phyloP scores from a whole-genome alignment of 2,329 filamentous ascomycete species.

The Xylaria multiplex region DNA sequence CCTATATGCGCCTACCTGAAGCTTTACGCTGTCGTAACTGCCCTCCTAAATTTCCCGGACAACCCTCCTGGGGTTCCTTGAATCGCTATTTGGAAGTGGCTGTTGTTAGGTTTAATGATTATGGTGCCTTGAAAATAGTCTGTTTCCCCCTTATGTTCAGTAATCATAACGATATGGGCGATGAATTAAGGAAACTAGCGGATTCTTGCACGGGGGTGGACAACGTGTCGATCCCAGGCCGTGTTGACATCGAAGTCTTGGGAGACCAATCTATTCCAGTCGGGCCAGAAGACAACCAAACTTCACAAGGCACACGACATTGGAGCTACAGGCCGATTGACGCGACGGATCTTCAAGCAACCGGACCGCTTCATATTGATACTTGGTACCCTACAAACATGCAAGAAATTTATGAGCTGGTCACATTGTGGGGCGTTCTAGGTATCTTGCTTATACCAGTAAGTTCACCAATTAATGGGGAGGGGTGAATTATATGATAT shows the following conservation, averaged over 20 bases:
- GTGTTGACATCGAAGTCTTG: background rate
- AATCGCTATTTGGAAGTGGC: background rate
- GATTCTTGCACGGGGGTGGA: background rate
- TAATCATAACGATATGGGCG: no score
- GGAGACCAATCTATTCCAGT: no score
- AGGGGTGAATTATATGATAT: background rate
- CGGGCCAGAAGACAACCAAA: no score
- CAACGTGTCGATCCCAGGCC: background rate
- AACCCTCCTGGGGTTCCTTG: background rate
- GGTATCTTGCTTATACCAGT: constrained; percentile 13
- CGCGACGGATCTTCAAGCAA: background rate
- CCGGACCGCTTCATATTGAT: background rate
- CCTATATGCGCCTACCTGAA: background rate
- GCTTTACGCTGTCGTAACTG: background rate
- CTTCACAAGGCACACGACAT: no score
- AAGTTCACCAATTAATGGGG: background rate
- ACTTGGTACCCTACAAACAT: background rate
- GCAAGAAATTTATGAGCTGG: background rate
- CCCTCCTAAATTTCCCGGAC: no score
- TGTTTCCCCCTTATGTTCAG: background rate
- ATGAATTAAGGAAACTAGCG: background rate
- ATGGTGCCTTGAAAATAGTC: background rate
- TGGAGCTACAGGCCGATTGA: constrained; percentile 17
- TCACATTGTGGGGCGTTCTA: background rate
- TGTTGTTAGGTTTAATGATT: background rate